These are phyloP conservation scores for Penicillium nordicum DNA, from an alignment of 2,329 filamentous ascomycete genomes.

Conservation along the genomic window DNA sequence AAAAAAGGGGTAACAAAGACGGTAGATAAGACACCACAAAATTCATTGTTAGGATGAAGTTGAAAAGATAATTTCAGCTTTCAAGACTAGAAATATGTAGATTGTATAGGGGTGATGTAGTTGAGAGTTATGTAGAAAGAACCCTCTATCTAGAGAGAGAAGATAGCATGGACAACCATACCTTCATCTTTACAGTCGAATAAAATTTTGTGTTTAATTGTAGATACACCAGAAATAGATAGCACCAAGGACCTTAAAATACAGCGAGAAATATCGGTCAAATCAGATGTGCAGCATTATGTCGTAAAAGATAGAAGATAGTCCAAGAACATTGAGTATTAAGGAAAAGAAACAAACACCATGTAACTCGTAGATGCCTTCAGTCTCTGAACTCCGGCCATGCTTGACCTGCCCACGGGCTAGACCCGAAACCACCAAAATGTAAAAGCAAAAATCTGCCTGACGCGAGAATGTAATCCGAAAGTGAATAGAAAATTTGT, in stretches of 20 bases:
- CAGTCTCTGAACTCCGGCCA: conserved; percentile 26
- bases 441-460: conserved; percentile 7
- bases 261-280: background rate
- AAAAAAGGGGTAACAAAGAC: background rate
- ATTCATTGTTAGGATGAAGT: background rate
- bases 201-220: background rate
- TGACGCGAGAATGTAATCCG: conserved; percentile 9
- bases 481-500: background rate
- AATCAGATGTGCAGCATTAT: conserved; percentile 23
- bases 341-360: conserved; percentile 12
- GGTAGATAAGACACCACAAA: background rate
- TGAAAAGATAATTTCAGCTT: background rate
- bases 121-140: background rate
- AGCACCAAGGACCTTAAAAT: background rate
- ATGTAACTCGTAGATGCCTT: conserved; percentile 14
- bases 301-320: conserved; percentile 20
- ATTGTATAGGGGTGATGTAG: background rate
- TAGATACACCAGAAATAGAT: background rate
- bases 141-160: background rate
- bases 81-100: background rate
- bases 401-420: conserved; percentile 21
- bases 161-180: background rate
- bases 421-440: conserved; percentile 13
- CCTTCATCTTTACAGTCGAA: background rate
- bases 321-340: conserved; percentile 7